Evolutionary conservation across 2,329 filamentous ascomycete genomes (phyloP).

Genomic region (Hortaea werneckii): DNA sequence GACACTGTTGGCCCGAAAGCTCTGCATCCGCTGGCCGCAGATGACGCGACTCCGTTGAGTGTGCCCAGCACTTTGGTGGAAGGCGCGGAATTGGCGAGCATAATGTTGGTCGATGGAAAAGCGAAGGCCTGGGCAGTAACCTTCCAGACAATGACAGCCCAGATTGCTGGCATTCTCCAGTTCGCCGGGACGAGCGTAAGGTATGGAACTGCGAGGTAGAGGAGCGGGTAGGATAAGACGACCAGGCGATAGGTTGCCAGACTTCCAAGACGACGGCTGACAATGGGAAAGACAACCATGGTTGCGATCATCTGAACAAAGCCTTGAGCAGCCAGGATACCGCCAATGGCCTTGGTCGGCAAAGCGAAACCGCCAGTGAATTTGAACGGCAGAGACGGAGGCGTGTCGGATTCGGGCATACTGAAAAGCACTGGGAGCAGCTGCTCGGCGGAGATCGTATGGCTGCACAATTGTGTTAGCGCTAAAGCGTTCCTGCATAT

Average conservation of each 20-base stretch:
- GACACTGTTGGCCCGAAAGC: constrained; percentile 84
- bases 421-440: constrained; percentile 87
- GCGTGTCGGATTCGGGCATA: constrained; percentile 45
- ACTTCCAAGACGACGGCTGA: constrained; percentile 65
- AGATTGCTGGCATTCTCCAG: constrained; percentile 64
- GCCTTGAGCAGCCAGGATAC: constrained; percentile 82
- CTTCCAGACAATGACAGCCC: constrained; percentile 74
- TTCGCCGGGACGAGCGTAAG: constrained; percentile 68
- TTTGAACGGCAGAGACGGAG: constrained; percentile 65
- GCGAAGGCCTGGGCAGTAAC: constrained; percentile 86
- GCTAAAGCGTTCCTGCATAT: constrained; percentile 1
- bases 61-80: constrained; percentile 77
- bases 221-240: constrained; percentile 70
- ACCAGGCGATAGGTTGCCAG: constrained; percentile 74
- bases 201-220: constrained; percentile 84
- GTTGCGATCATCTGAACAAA: constrained; percentile 82
- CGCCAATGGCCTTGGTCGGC: constrained; percentile 71
- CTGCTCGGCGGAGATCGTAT: constrained; percentile 94
- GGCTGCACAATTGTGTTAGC: constrained; percentile 43
- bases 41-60: constrained; percentile 86
- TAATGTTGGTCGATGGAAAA: constrained; percentile 81
- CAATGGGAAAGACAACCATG: constrained; percentile 69
- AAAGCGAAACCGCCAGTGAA: constrained; percentile 82
- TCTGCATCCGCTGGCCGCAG: constrained; percentile 77
- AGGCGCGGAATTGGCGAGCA: constrained; percentile 79